Base-by-base conservation (phyloP, 768 basidiomycete genomes). In the Termitomyces bulborhizus region DNA sequence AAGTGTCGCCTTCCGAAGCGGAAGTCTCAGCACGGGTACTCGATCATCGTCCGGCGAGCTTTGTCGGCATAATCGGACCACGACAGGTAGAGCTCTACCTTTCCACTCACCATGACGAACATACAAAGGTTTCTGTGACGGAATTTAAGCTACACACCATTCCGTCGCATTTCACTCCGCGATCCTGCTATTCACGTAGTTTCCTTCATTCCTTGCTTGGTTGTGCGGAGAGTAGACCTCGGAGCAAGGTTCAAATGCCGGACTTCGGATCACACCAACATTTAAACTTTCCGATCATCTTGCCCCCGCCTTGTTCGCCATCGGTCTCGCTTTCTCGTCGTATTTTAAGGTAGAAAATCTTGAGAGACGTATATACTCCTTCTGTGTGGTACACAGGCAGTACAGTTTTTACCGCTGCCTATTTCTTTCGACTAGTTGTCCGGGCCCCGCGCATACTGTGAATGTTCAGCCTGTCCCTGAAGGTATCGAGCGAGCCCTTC, bases 1-100 rank as follows among this genome's bases (percentile, higher is more conserved):
- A 66, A 58, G 70, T 69, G 21, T 55, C 57, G 3, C 72, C 70
- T 29, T 69, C 72, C 6, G 63, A 69, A 3, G 62, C 67, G 7
- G 67, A 73, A 57, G 59, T 76, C 24, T 60, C 63, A 39, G 62
- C 66, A 31, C 64, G 57, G 21, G 40, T 61, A 72, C 54, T 72
- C 71, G 0, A 45, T 46, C 27, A 44, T 73, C 18, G 65, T 73
- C 3, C 59, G 64, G 12, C 50, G 63, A 15, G 70, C 65, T 18
- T 57, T 65, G n/a, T 47, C 42, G 2, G 61, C n/a, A n/a, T n/a
- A n/a, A n/a, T 43, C 54, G 7, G 26, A 50, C 49, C 37, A 37
- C n/a, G 43, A 50, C 29, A 3, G 41, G 12, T 36, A 21, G 18
- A 26, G 31, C n/a, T n/a, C n/a, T n/a, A 43, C 43, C 37, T 24